Percentiles rank a stretch among this genome's conserved stretches.
Evolutionary conservation across 1,139 yeast genomes (phyloP).

Genomic region (Blastobotrys indianensis): DNA sequence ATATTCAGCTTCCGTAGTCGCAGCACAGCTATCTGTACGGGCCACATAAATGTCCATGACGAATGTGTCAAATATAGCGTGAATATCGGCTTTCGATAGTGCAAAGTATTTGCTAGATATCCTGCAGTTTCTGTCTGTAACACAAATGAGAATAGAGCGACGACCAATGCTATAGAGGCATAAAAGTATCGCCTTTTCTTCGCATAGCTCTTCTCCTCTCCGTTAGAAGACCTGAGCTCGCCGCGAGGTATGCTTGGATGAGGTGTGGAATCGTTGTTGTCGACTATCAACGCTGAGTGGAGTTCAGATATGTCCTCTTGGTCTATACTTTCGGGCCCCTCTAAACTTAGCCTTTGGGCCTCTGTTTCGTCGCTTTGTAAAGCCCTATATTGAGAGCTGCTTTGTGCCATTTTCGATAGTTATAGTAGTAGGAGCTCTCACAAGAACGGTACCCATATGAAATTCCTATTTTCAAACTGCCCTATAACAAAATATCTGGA

Average conservation of each 20-base stretch:
- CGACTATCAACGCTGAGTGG: too few relatives aligned
- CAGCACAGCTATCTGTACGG: slow-evolving; percentile 48
- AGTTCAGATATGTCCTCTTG: too few relatives aligned
- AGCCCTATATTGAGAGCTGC: too few relatives aligned
- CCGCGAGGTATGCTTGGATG: too few relatives aligned
- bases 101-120: slow-evolving; percentile 51
- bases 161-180: slow-evolving; percentile 51
- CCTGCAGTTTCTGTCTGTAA: slow-evolving; percentile 77
- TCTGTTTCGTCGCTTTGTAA: background rate
- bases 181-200: slow-evolving; percentile 16
- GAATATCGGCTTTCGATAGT: slow-evolving; percentile 65
- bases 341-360: background rate
- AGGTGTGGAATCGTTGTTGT: background rate
- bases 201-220: slow-evolving; percentile 12
- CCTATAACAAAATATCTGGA: too few relatives aligned
- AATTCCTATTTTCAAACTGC: too few relatives aligned
- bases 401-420: background rate
- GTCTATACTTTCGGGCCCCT: too few relatives aligned
- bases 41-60: slow-evolving; percentile 73
- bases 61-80: slow-evolving; percentile 70
- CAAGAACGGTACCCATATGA: too few relatives aligned
- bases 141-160: slow-evolving; percentile 63
- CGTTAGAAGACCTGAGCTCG: slow-evolving; percentile 7
- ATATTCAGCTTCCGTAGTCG: slow-evolving; percentile 31
- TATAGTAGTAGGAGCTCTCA: background rate